Evolutionary conservation across 2,329 filamentous ascomycete genomes (phyloP).

Genomic region (Calycina herbarum): DNA sequence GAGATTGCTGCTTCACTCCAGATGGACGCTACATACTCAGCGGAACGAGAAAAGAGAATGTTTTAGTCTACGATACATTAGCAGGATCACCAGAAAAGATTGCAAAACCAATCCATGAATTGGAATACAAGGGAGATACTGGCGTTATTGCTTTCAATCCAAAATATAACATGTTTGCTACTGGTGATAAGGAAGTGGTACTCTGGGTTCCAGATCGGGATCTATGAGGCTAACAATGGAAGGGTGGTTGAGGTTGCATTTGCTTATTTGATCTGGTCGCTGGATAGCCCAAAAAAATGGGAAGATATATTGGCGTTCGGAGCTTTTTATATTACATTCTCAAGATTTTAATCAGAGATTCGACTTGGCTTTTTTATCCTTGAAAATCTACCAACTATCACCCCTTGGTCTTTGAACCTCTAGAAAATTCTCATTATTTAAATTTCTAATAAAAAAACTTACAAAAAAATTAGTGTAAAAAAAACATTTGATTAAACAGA

Average conservation of each 20-base stretch:
- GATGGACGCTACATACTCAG: constrained; percentile 88
- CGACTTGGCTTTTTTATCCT: background rate
- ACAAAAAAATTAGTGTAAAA: too few species aligned
- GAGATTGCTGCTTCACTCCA: constrained; percentile 85
- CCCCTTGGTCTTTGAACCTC: too few species aligned
- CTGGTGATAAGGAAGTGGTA: constrained; percentile 79
- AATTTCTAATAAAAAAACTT: too few species aligned
- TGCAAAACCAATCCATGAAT: constrained; percentile 61
- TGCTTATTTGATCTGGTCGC: background rate
- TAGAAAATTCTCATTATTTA: too few species aligned
- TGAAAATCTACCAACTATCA: too few species aligned
- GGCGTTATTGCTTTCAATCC: constrained; percentile 87
- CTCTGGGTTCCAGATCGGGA: constrained; percentile 74
- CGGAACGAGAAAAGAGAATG: constrained; percentile 66
- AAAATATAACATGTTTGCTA: constrained; percentile 86
- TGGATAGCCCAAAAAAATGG: background rate
- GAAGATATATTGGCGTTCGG: background rate
- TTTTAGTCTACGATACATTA: constrained; percentile 84
- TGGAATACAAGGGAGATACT: constrained; percentile 67
- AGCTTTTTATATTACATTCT: background rate
- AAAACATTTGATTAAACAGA: too few species aligned
- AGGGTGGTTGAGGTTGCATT: background rate
- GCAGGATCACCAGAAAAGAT: constrained; percentile 54
- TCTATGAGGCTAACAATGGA: constrained; percentile 4
- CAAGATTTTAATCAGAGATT: background rate